phyloP scores from a whole-genome alignment of 805 yeast genomes.

The Soucietia sequanensis region DNA sequence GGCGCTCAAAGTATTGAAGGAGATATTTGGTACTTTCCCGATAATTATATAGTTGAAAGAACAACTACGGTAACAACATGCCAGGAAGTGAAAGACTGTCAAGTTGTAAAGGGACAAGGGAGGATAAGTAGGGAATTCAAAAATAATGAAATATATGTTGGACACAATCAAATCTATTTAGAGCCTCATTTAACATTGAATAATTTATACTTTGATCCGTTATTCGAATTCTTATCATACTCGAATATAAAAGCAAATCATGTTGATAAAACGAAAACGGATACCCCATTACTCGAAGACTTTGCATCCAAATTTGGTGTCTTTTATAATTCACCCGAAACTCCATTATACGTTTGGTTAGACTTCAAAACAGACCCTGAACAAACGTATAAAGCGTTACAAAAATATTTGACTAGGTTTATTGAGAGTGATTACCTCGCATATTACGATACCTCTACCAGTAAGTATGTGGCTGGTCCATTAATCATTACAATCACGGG shows the following conservation, averaged over 20 bases:
- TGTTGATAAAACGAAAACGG: constrained; percentile 2
- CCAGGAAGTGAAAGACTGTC: constrained; percentile 11
- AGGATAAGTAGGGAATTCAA: constrained; percentile 10
- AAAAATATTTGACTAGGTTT: constrained; percentile 46
- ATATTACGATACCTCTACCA: constrained; percentile 37
- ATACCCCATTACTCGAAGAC: constrained; percentile 12
- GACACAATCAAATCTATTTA: constrained; percentile 55
- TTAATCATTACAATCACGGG: constrained; percentile 67
- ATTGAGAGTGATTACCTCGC: constrained; percentile 51
- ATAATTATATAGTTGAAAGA: constrained; percentile 26
- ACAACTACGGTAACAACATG: constrained; percentile 25
- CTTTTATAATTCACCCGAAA: constrained; percentile 43
- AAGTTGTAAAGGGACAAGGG: too few relatives aligned
- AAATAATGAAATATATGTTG: constrained; percentile 51
- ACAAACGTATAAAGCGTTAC: constrained; percentile 46
- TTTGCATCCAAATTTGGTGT: constrained; percentile 25
- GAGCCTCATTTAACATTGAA: constrained; percentile 45
- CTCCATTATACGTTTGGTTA: constrained; percentile 59
- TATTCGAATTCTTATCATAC: constrained; percentile 46
- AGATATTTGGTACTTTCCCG: constrained; percentile 56
- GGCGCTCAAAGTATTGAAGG: constrained; percentile 65
- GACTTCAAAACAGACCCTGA: constrained; percentile 60
- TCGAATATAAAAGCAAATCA: constrained; percentile 39
- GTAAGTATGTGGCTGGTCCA: constrained; percentile 47
- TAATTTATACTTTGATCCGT: constrained; percentile 51